Evolutionary conservation across 176 grass and related monocot species (phyloP).

Genomic region (Oryza coarctata): DNA sequence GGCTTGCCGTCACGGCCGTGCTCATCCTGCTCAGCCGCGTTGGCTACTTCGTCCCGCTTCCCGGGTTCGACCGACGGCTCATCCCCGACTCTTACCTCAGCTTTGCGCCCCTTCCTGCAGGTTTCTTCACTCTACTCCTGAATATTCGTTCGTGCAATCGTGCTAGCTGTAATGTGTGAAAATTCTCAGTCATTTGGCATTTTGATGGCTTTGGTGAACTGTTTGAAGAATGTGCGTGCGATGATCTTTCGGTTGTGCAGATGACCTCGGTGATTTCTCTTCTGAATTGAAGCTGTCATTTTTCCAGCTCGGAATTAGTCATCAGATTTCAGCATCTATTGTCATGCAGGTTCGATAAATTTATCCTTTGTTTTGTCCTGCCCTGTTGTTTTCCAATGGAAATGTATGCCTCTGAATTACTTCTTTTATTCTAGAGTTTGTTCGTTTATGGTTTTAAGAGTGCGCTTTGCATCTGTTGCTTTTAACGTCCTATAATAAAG

Average conservation of each 20-base stretch:
- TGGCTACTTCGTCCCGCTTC: slow-evolving; percentile 84
- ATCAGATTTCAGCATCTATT: slow-evolving; percentile 90
- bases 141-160: not conserved
- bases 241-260: slow-evolving; percentile 42
- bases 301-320: slow-evolving; percentile 96
- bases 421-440: not conserved
- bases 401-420: not conserved
- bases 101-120: slow-evolving; percentile 75
- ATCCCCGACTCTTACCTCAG: slow-evolving; percentile 91
- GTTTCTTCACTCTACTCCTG: slow-evolving; percentile 14
- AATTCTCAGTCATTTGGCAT: not conserved
- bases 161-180: not conserved
- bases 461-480: not conserved
- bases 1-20: slow-evolving; percentile 67
- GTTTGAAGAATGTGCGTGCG: not conserved
- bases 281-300: slow-evolving; percentile 89
- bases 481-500: not conserved
- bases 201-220: not conserved
- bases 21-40: slow-evolving; percentile 86
- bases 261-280: slow-evolving; percentile 77
- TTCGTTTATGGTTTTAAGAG: slow-evolving; percentile 2
- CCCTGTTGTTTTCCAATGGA: not conserved
- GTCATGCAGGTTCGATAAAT: slow-evolving; percentile 77
- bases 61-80: slow-evolving; percentile 86
- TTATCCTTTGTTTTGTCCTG: not conserved